A percentile compares a stretch with the other conserved stretches of the same genome.
Conservation (phyloP, 78 protist species). For the Dictyostelium brefeldianum region DNA sequence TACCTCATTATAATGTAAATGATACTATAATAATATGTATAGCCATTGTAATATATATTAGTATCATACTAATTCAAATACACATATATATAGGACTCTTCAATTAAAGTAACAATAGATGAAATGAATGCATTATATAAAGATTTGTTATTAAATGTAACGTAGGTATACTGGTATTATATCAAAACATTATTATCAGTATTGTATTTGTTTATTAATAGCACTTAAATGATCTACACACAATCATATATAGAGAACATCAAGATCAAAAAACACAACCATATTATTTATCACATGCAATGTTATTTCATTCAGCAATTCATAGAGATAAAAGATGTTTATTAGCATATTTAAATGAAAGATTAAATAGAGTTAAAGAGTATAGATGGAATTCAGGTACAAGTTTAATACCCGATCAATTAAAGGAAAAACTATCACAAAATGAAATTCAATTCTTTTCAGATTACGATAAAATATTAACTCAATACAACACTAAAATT, state of each 20-base stretch:
- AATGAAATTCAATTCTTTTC: conserved; percentile 45
- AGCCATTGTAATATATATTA: not conserved
- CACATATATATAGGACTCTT: not conserved
- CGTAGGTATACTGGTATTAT: not conserved
- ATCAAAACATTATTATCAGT: too few species aligned
- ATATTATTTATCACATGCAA: conserved; percentile 25
- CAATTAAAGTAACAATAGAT: conserved; percentile 32
- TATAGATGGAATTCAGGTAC: conserved; percentile 74
- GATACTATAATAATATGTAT: not conserved
- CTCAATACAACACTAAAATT: conserved; percentile 35
- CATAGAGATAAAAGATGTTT: conserved; percentile 52
- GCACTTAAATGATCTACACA: too few species aligned
- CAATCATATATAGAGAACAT: too few species aligned
- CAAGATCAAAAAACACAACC: conserved; percentile 5
- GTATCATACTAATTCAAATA: not conserved
- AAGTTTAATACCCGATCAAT: conserved; percentile 16
- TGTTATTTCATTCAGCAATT: conserved; percentile 4
- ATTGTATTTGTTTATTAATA: too few species aligned
- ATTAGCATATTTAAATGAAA: conserved; percentile 75
- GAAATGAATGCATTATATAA: conserved; percentile 46
- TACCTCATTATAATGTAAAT: conserved; percentile 50
- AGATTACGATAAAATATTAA: conserved; percentile 43
- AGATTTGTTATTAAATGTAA: conserved; percentile 6
- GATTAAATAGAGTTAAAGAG: conserved; percentile 70
- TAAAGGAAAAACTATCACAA: conserved; percentile 48